Percentiles rank a stretch among this genome's conserved stretches.
These are phyloP conservation scores for Trichoderma koningii DNA, from an alignment of 2,329 filamentous ascomycete genomes.

Conservation along the genomic window DNA sequence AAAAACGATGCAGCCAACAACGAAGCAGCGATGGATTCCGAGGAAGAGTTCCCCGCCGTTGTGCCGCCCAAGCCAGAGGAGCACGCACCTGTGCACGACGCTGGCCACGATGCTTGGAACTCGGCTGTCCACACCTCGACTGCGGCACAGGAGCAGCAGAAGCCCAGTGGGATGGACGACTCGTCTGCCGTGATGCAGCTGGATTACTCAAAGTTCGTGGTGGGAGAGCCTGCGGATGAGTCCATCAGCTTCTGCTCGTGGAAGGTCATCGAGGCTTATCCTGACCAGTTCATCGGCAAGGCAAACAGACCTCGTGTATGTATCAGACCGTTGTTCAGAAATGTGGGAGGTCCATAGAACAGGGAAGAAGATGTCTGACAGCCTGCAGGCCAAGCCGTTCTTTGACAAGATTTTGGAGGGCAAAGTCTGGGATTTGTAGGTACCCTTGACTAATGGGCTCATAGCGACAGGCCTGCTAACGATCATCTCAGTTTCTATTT, in stretches of 20 bases:
- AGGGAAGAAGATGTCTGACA: slow-evolving; percentile 27
- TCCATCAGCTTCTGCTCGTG: slow-evolving; percentile 51
- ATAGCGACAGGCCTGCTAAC: background rate
- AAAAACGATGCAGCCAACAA: background rate
- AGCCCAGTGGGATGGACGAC: background rate
- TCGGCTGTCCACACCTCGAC: background rate
- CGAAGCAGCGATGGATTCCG: background rate
- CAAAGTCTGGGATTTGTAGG: slow-evolving; percentile 74
- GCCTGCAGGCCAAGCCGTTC: slow-evolving; percentile 46
- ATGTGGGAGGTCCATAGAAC: too few species aligned
- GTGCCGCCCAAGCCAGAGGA: background rate
- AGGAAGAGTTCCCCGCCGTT: slow-evolving; percentile 10
- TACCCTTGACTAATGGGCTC: too few species aligned
- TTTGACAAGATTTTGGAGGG: slow-evolving; percentile 62
- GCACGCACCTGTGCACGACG: background rate
- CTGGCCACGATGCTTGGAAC: slow-evolving; percentile 7
- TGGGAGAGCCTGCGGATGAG: slow-evolving; percentile 34
- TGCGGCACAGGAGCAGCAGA: background rate
- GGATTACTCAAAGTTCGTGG: slow-evolving; percentile 33
- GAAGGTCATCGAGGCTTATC: slow-evolving; percentile 59
- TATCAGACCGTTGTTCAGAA: background rate
- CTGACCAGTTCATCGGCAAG: slow-evolving; percentile 59
- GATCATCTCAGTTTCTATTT: slow-evolving; percentile 63
- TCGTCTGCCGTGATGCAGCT: slow-evolving; percentile 18
- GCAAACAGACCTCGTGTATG: slow-evolving; percentile 52